Evolutionary conservation across 148 eudicot species (phyloP), one percentile per base, ranked within the genome.

Genomic region (Nepenthes gracilis): DNA sequence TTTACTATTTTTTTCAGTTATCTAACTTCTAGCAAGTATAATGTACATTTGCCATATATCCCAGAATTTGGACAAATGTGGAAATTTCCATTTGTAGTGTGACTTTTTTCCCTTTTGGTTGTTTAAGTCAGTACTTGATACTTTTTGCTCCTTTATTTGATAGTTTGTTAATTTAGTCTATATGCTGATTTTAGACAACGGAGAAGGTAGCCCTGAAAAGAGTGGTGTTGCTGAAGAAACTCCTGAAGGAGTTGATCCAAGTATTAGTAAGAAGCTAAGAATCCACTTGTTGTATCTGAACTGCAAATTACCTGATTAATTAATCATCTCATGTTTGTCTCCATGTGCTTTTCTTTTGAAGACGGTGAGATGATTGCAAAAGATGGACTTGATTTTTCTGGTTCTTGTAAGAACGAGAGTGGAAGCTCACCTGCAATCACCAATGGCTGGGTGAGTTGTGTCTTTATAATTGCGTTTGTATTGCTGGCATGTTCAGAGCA

Each of bases 381-480:
- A 66, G 73, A 62, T 65, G 68, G 37, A 47, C 70, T 63, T 71
- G 78, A 73, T 58, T 34, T 52, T 58, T 67, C 69, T 64, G 58
- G 74, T 57, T 70, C 63, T 50, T 36, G 37, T 55, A 62, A 65
- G 59, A 73, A 53, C 52, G 74, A 68, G 57, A 56, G 40, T 64
- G 74, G 54, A 64, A 47, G 62, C 70, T 48, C 72, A 38, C 64
- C 66, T 52, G 70, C 66, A 63, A 57, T 72, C 36, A 66, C 63
- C 64, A 80, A 75, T 80, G 75, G 73, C 81, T 76, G 66, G 85
- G 93, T 94, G 81, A 86, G 99, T 85, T 87, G 81, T 83, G 83
- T 77, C 79, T 81, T 82, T 84, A 63, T 65, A 47, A 58, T 63
- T 54, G 40, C 54, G 59, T 62, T 60, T 76, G 35, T 58, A 50